These are phyloP conservation scores for Fusarium sp. DNA, from an alignment of 2,329 filamentous ascomycete genomes.

Conservation along the genomic window DNA sequence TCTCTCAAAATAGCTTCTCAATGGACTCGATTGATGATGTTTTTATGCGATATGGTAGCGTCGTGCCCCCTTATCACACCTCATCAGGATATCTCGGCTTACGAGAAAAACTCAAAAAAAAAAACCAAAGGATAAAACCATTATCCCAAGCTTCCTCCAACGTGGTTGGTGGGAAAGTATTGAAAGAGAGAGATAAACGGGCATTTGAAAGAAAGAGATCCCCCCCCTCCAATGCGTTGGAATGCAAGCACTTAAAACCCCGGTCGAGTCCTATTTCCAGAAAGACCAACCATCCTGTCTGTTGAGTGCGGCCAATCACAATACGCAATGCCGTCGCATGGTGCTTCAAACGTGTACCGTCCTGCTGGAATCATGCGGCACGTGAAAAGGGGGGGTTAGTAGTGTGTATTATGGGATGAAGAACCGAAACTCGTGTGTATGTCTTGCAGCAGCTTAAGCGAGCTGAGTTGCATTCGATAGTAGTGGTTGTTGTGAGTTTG, in stretches of 20 bases:
- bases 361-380: constrained; percentile 29
- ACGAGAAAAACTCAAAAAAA: neutral
- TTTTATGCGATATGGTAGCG: neutral
- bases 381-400: constrained; percentile 8
- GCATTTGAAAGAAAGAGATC: neutral
- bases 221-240: neutral
- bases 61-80: neutral
- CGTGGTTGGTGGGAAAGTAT: constrained; percentile 1
- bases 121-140: neutral
- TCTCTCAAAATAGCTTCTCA: neutral
- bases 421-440: neutral
- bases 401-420: neutral
- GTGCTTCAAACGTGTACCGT: constrained; percentile 27
- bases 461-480: neutral
- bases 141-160: neutral
- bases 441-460: neutral
- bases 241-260: constrained; percentile 47
- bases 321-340: neutral
- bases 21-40: neutral
- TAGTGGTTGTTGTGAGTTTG: neutral
- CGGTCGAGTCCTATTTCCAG: constrained; percentile 36
- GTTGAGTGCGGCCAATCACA: constrained; percentile 35
- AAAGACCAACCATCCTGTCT: constrained; percentile 16
- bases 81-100: neutral
- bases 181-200: neutral